A percentile compares a stretch with the other conserved stretches of the same genome.
phyloP scores from a whole-genome alignment of 768 basidiomycete genomes.

The Clitopilus passeckerianus region DNA sequence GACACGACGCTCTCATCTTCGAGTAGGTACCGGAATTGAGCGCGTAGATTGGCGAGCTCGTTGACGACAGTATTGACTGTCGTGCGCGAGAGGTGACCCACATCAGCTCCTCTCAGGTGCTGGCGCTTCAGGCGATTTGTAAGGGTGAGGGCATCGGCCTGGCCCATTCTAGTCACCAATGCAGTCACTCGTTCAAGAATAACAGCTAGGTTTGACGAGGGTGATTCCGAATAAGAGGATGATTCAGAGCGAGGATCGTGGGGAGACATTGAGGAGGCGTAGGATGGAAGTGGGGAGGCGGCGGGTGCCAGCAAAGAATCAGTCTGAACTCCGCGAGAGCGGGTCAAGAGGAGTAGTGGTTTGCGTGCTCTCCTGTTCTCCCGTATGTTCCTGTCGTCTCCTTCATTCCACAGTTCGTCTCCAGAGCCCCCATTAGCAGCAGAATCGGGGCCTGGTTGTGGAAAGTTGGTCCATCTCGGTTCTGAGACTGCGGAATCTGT shows the following conservation, averaged over 20 bases:
- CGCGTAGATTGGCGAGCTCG: constrained; percentile 66
- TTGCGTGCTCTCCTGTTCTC: constrained; percentile 35
- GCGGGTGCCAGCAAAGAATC: constrained; percentile 33
- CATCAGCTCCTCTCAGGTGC: constrained; percentile 78
- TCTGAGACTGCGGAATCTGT: constrained; percentile 31
- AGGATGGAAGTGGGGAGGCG: constrained; percentile 28
- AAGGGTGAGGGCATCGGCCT: constrained; percentile 83
- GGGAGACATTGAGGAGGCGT: constrained; percentile 36
- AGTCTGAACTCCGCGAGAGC: constrained; percentile 68
- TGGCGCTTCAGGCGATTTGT: constrained; percentile 90
- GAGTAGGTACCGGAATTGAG: constrained; percentile 65
- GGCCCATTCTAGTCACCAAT: constrained; percentile 51
- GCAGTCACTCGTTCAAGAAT: constrained; percentile 60
- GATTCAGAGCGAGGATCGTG: constrained; percentile 69
- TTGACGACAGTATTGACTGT: constrained; percentile 72
- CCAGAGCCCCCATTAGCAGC: constrained; percentile 37
- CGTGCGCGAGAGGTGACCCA: constrained; percentile 79
- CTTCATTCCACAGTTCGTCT: constrained; percentile 30
- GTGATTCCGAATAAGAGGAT: constrained; percentile 56
- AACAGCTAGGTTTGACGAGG: constrained; percentile 49
- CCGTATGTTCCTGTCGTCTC: constrained; percentile 19
- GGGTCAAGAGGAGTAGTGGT: constrained; percentile 49
- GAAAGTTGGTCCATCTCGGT: constrained; percentile 19
- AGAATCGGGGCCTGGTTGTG: constrained; percentile 21
- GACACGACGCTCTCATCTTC: constrained; percentile 70